Percentiles rank a stretch among this genome's conserved stretches.
phyloP scores from a whole-genome alignment of 495 filamentous ascomycete species.

The Penicillium longicatenatum region DNA sequence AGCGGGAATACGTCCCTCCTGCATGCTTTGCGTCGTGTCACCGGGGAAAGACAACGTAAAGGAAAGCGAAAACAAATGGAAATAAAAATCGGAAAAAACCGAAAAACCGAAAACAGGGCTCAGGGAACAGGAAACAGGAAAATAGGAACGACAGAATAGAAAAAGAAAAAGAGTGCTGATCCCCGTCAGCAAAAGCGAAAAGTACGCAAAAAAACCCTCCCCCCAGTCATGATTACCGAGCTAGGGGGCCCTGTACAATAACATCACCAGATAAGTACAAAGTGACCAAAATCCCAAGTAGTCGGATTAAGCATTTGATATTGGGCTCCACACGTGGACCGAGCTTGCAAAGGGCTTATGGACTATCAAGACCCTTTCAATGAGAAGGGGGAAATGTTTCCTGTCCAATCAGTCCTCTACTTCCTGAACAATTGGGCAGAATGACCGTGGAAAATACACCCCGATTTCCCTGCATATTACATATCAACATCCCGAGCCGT shows the following conservation, averaged over 20 bases:
- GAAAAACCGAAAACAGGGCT: background rate
- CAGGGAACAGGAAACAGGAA: background rate
- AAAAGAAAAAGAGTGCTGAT: background rate
- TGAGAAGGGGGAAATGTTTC: slow-evolving; percentile 23
- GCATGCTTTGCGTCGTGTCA: slow-evolving; percentile 21
- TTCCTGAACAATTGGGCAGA: slow-evolving; percentile 17
- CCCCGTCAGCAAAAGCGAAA: background rate
- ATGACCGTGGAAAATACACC: slow-evolving; percentile 26
- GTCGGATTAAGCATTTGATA: slow-evolving; percentile 28
- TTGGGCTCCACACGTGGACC: slow-evolving; percentile 17
- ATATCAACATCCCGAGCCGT: slow-evolving; percentile 16
- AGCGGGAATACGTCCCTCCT: slow-evolving; percentile 14
- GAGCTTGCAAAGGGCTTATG: slow-evolving; percentile 12
- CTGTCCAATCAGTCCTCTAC: slow-evolving; percentile 19
- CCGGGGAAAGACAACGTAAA: too few species aligned
- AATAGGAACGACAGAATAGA: background rate
- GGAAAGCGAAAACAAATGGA: slow-evolving; percentile 4
- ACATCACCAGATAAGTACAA: background rate
- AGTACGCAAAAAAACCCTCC: too few species aligned
- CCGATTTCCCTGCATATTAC: slow-evolving; percentile 7
- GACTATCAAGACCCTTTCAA: slow-evolving; percentile 14
- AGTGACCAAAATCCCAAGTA: background rate
- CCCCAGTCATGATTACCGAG: too few species aligned
- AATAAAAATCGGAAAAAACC: background rate
- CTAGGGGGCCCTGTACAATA: too few species aligned